Conservation (phyloP, 805 yeast species). For the Suhomyces prunicola region DNA sequence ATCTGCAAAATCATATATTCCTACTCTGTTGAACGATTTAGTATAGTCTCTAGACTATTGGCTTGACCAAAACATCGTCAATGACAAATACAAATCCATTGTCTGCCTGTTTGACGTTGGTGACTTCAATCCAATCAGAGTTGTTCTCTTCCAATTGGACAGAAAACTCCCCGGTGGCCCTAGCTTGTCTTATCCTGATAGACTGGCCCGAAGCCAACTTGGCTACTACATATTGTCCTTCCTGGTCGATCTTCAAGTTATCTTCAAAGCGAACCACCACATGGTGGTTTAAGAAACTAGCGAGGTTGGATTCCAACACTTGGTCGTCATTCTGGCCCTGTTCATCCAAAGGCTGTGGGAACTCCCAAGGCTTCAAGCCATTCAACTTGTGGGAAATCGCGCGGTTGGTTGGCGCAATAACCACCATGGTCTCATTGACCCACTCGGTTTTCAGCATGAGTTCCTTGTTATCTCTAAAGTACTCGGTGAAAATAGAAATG, state of each 20-base stretch:
- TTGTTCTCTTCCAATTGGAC: conserved; percentile 9
- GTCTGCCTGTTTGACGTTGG: conserved; percentile 29
- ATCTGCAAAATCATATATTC: no score
- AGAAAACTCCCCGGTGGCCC: conserved; percentile 13
- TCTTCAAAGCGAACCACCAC: conserved; percentile 36
- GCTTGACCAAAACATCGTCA: conserved; percentile 31
- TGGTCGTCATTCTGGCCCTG: conserved; percentile 47
- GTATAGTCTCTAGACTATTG: no score
- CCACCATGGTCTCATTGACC: conserved; percentile 41
- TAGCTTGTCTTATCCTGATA: conserved; percentile 18
- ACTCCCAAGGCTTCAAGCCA: conserved; percentile 78
- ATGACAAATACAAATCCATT: conserved; percentile 40
- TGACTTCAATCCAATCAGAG: conserved; percentile 21
- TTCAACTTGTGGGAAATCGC: conserved; percentile 46
- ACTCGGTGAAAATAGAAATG: conserved; percentile 63
- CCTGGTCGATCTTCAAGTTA: conserved; percentile 14
- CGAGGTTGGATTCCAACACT: conserved; percentile 49
- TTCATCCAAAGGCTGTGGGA: conserved; percentile 48
- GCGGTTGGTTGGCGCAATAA: conserved; percentile 69
- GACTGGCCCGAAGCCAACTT: conserved; percentile 19
- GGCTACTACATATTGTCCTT: conserved; percentile 14
- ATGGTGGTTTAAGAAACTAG: conserved; percentile 62
- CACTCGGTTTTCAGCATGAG: conserved; percentile 48
- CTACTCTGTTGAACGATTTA: no score
- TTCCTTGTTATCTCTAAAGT: conserved; percentile 60